These are phyloP conservation scores for Elsinoe arachidis DNA, from an alignment of 2,329 filamentous ascomycete species.

Conservation along the genomic window DNA sequence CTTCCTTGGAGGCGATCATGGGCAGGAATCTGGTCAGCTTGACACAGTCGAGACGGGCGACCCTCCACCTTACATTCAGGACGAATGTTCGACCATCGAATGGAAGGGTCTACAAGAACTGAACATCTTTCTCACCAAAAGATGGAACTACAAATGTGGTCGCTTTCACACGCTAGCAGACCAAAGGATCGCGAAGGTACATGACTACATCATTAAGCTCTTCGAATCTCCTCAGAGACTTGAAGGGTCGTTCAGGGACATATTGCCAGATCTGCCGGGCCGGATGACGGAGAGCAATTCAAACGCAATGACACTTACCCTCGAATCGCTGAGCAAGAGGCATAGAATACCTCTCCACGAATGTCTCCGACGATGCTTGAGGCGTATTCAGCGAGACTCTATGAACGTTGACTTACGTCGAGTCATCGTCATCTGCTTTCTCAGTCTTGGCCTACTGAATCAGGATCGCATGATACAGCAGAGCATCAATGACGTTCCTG, in stretches of 20 bases:
- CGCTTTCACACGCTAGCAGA: background rate
- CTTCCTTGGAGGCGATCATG: slow-evolving; percentile 18
- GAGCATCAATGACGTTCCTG: no score
- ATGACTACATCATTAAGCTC: background rate
- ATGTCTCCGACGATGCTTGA: background rate
- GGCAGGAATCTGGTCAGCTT: slow-evolving; percentile 20
- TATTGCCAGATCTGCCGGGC: background rate
- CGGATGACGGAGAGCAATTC: background rate
- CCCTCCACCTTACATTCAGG: slow-evolving; percentile 17
- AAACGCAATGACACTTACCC: background rate
- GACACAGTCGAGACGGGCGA: no score
- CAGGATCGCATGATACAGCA: no score
- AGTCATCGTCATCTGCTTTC: background rate
- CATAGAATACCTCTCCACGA: background rate
- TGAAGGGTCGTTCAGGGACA: background rate
- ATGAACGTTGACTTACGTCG: background rate
- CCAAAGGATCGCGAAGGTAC: background rate
- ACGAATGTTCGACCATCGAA: background rate
- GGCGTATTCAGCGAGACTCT: background rate
- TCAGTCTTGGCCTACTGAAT: background rate
- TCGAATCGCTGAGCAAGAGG: background rate
- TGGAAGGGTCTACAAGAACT: slow-evolving; percentile 2
- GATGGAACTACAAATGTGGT: background rate
- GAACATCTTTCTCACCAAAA: background rate
- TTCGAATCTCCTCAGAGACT: background rate